phyloP scores from a whole-genome alignment of 2,329 filamentous ascomycete species.

The Aquanectria penicillioides region DNA sequence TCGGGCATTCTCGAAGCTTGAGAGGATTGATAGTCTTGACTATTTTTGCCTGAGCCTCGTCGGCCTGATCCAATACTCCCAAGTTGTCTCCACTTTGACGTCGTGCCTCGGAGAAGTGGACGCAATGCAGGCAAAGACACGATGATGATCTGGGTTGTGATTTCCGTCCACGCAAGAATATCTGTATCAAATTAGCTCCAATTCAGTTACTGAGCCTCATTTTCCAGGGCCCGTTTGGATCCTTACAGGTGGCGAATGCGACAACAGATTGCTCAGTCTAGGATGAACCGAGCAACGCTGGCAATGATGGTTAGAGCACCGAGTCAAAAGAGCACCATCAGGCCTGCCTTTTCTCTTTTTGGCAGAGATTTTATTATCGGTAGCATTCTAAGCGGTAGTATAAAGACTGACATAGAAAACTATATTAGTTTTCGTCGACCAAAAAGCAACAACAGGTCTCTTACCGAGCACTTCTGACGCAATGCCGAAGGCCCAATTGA shows the following conservation, averaged over 20 bases:
- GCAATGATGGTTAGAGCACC: not conserved
- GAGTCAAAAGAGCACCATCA: not conserved
- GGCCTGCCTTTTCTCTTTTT: not conserved
- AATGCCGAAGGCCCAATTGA: not conserved
- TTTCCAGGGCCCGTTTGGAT: no score
- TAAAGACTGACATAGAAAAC: not conserved
- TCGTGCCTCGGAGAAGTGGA: not conserved
- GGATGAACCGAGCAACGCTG: not conserved
- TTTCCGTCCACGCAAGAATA: not conserved
- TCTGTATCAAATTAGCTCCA: not conserved
- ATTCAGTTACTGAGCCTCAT: no score
- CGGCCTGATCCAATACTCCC: not conserved
- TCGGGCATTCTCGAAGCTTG: not conserved
- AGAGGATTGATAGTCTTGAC: not conserved
- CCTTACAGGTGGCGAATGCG: not conserved
- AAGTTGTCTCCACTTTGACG: not conserved
- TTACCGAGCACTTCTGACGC: not conserved
- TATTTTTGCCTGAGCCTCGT: not conserved
- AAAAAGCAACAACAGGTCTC: not conserved
- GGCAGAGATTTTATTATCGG: not conserved
- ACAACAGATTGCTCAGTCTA: not conserved
- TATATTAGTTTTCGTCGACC: not conserved
- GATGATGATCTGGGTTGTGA: not conserved
- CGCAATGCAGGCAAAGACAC: not conserved
- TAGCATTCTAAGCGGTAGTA: not conserved